Conservation (phyloP, 331 rosid genomes). For the Malus hybrid region DNA sequence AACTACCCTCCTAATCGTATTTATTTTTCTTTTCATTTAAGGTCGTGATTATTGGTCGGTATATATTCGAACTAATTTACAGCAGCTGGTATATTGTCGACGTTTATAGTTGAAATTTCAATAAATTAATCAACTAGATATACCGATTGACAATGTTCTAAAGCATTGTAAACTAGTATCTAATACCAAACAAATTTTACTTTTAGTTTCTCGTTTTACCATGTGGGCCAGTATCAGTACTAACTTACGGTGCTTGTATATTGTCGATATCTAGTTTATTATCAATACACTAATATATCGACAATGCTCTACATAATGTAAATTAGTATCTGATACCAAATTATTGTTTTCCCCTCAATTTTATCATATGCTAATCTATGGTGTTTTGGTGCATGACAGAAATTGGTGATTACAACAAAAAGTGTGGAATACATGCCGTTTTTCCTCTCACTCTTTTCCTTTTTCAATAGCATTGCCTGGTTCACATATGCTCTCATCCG, state of each 20-base stretch:
- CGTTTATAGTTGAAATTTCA: background rate
- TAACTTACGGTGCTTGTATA: background rate
- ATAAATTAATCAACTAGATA: too few relatives aligned
- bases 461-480: slow-evolving; percentile 78
- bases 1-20: background rate
- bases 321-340: background rate
- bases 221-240: background rate
- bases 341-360: background rate
- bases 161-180: background rate
- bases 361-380: background rate
- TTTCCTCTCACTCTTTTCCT: slow-evolving; percentile 53
- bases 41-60: background rate
- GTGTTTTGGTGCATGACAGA: slow-evolving; percentile 34
- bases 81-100: background rate
- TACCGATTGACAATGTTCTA: background rate
- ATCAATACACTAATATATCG: background rate
- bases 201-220: too few relatives aligned
- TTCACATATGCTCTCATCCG: slow-evolving; percentile 64
- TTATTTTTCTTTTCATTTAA: background rate
- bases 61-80: background rate
- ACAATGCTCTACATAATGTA: background rate
- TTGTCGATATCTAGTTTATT: background rate
- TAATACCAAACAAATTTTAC: background rate
- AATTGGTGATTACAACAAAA: slow-evolving; percentile 75
- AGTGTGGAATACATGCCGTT: slow-evolving; percentile 92